phyloP scores from a whole-genome alignment of 2,329 filamentous ascomycete genomes.

The Cryphonectria radicalis region DNA sequence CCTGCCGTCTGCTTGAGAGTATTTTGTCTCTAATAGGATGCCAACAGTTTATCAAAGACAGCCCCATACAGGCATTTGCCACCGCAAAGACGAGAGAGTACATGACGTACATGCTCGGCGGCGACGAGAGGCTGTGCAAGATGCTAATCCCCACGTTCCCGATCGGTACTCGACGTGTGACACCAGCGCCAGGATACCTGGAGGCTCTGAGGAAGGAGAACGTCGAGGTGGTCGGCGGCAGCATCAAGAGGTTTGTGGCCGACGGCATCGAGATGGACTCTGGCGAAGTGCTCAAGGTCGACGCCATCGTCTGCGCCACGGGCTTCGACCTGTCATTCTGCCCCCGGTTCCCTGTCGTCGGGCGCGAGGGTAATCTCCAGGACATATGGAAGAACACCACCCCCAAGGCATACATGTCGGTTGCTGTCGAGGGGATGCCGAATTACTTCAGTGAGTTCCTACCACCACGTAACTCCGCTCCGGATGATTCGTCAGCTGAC shows the following conservation, averaged over 20 bases:
- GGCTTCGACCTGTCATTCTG: slow-evolving; percentile 59
- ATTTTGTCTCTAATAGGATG: neutral
- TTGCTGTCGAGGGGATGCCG: slow-evolving; percentile 54
- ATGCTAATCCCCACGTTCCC: slow-evolving; percentile 55
- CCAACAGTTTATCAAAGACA: slow-evolving; percentile 44
- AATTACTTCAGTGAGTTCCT: slow-evolving; percentile 57
- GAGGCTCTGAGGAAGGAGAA: slow-evolving; percentile 51
- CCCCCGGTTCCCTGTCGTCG: slow-evolving; percentile 55
- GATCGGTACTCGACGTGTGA: slow-evolving; percentile 54
- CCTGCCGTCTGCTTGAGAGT: slow-evolving; percentile 9
- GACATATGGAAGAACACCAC: slow-evolving; percentile 49
- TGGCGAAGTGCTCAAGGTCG: slow-evolving; percentile 55
- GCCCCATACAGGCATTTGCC: slow-evolving; percentile 47
- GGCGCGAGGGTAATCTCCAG: slow-evolving; percentile 55
- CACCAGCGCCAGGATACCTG: slow-evolving; percentile 55
- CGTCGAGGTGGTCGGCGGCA: slow-evolving; percentile 51
- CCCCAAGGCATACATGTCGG: slow-evolving; percentile 58
- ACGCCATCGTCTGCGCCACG: slow-evolving; percentile 62
- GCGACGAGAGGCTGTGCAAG: slow-evolving; percentile 54
- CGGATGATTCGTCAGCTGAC: neutral
- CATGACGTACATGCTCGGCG: slow-evolving; percentile 52
- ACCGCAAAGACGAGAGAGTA: slow-evolving; percentile 47
- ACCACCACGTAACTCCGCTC: neutral
- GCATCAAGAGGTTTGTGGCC: slow-evolving; percentile 50
- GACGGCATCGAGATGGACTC: slow-evolving; percentile 53